phyloP scores from a whole-genome alignment of 2,329 filamentous ascomycete species.

The Calonectria montana region DNA sequence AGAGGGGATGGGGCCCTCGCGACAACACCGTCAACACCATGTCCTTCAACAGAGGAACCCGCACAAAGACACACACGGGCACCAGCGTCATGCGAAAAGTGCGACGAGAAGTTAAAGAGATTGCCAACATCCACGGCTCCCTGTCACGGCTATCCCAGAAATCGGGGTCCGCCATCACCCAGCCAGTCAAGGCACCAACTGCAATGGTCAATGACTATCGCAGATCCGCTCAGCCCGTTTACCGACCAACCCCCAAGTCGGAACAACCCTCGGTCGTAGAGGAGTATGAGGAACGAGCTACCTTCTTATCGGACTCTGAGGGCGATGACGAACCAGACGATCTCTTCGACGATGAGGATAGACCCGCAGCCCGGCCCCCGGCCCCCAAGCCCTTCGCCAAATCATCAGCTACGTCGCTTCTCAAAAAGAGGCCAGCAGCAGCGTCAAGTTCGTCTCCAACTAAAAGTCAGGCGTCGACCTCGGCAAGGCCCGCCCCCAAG shows the following conservation, averaged over 20 bases:
- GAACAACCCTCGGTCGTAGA: conserved; percentile 38
- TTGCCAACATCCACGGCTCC: conserved; percentile 59
- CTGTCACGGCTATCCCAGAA: conserved; percentile 52
- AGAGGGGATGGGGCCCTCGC: conserved; percentile 43
- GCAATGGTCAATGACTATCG: conserved; percentile 66
- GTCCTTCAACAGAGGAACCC: conserved; percentile 59
- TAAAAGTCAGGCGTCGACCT: conserved; percentile 16
- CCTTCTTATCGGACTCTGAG: conserved; percentile 55
- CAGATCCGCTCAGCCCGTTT: conserved; percentile 54
- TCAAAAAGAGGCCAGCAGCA: conserved; percentile 33
- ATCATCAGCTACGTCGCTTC: conserved; percentile 31
- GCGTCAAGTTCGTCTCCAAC: conserved; percentile 5
- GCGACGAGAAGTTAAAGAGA: conserved; percentile 66
- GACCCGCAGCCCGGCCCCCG: conserved; percentile 17
- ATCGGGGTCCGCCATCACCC: conserved; percentile 47
- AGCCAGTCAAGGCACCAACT: conserved; percentile 61
- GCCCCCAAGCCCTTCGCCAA: conserved; percentile 20
- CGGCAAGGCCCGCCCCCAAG: conserved; percentile 24
- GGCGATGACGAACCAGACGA: conserved; percentile 40
- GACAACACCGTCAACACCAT: conserved; percentile 48
- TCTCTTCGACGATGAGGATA: conserved; percentile 37
- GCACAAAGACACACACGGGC: conserved; percentile 63
- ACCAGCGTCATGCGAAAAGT: conserved; percentile 68
- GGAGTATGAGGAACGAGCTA: conserved; percentile 50
- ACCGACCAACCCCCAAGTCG: conserved; percentile 38